These are phyloP conservation scores for Nakazawaea siamensis DNA, from an alignment of 805 yeast genomes.

Conservation along the genomic window DNA sequence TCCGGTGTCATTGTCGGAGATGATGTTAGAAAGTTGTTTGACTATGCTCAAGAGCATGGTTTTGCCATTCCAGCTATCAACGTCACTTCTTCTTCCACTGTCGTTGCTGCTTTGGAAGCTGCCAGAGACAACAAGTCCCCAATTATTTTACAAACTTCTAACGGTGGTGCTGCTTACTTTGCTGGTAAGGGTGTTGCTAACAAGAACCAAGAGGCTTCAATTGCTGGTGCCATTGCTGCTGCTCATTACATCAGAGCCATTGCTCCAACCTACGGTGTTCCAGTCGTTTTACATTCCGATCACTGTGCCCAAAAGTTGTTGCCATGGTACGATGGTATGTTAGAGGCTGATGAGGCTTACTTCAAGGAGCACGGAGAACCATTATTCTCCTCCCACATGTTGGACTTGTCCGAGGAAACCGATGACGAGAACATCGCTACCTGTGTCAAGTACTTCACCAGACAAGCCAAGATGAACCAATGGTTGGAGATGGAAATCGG, in stretches of 20 bases:
- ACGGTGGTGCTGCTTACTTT: conserved; percentile 99
- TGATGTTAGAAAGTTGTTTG: conserved; percentile 80
- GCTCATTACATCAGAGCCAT: conserved; percentile 95
- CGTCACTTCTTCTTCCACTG: conserved; percentile 97
- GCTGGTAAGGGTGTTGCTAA: conserved; percentile 99
- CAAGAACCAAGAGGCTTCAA: conserved; percentile 88
- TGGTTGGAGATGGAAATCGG: conserved; percentile 99
- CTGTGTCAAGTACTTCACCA: conserved; percentile 90
- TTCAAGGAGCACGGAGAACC: conserved; percentile 85
- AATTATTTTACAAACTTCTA: conserved; percentile 92
- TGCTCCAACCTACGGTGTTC: conserved; percentile 95
- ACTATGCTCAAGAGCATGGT: conserved; percentile 86
- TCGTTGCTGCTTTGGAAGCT: conserved; percentile 93
- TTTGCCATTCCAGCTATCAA: conserved; percentile 98
- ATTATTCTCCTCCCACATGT: conserved; percentile 97
- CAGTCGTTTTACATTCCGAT: conserved; percentile 95
- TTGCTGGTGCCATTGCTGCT: conserved; percentile 93
- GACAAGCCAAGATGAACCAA: conserved; percentile 91
- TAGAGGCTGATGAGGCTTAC: conserved; percentile 92
- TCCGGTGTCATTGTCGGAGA: conserved; percentile 99
- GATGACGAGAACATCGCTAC: conserved; percentile 93
- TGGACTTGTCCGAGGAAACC: conserved; percentile 93
- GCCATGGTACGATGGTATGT: conserved; percentile 99
- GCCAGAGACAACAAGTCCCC: conserved; percentile 94
- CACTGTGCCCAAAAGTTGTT: conserved; percentile 98